Evolutionary conservation across 306 rosid species (phyloP), one percentile per base, ranked within the genome.

Genomic region (Acacia melanoxylon): DNA sequence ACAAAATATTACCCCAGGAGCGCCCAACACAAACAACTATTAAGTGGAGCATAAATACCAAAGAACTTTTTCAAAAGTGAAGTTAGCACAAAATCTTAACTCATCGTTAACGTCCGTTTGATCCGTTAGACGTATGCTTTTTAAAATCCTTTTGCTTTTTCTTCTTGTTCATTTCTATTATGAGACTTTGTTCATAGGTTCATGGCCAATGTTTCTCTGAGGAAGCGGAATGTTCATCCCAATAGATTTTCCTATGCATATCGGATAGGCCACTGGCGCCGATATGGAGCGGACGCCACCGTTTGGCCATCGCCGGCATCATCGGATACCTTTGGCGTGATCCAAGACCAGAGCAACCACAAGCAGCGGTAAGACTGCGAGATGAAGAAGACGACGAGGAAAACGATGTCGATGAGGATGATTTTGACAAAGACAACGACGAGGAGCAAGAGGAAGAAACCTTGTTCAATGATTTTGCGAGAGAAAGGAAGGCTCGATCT

Each of bases 401-500:
- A 9, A 82, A 84, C 24, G 90, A 56, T 12, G 51, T 35, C 0
- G 51, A 33, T 5, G 78, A 68, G 49, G 89, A 80, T 41, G 90
- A 87, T 58, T 74, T 76, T 4, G 93, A 88, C 22, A 80, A 83
- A 24, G 89, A 82, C 51, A 86, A 83, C 69, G 76, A 81, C 33
- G 85, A 86, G 14, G 58, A 45, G 82, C 89, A 71, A 83, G 85
- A n/a, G 89, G 46, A 85, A 14, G 82, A 41, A 49, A 56, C 5
- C 68, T 82, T 86, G 73, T 66, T 88, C 52, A 80, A 5, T 22
- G 90, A 75, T 81, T 85, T 89, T 10, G 88, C 85, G 71, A 76
- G 85, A 35, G 86, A 89, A 29, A 91, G 93, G 80, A 89, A 88
- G 25, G 92, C 91, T 85, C 93, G 86, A 91, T 85, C 89, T 91